Evolutionary conservation across 2,329 filamentous ascomycete species (phyloP).

Genomic region (Byssochlamys sp.): DNA sequence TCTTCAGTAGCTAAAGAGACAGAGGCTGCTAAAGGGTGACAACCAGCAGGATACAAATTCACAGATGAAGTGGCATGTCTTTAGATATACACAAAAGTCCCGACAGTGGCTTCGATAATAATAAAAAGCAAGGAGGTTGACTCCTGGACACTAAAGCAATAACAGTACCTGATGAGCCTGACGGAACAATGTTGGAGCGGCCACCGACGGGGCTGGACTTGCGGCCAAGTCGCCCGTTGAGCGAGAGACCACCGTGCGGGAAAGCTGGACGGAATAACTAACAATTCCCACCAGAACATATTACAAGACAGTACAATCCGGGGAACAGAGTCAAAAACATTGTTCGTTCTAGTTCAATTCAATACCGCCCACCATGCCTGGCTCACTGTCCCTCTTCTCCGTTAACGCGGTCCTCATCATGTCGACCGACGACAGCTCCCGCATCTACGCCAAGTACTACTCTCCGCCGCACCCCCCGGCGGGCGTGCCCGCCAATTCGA

Average conservation of each 20-base stretch:
- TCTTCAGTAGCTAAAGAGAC: too few relatives aligned
- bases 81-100: too few relatives aligned
- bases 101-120: not conserved
- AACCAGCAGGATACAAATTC: not conserved
- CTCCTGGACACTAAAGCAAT: not conserved
- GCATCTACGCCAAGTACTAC: conserved; percentile 94
- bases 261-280: conserved; percentile 14
- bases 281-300: not conserved
- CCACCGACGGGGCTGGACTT: conserved; percentile 1
- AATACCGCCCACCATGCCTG: conserved; percentile 49
- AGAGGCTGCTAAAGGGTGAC: not conserved
- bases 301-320: not conserved
- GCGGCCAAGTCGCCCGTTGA: not conserved
- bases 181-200: conserved; percentile 17
- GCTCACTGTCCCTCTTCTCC: conserved; percentile 65
- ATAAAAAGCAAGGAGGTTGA: not conserved
- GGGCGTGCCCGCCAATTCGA: conserved; percentile 46
- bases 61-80: not conserved
- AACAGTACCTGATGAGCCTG: conserved; percentile 4
- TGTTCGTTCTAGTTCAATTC: not conserved
- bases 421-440: conserved; percentile 74
- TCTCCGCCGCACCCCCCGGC: conserved; percentile 58
- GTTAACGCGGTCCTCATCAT: conserved; percentile 71
- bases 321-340: not conserved
- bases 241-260: conserved; percentile 8